These are phyloP conservation scores for Dictyostelium purpureum DNA, from an alignment of 78 protist genomes.

Conservation along the genomic window DNA sequence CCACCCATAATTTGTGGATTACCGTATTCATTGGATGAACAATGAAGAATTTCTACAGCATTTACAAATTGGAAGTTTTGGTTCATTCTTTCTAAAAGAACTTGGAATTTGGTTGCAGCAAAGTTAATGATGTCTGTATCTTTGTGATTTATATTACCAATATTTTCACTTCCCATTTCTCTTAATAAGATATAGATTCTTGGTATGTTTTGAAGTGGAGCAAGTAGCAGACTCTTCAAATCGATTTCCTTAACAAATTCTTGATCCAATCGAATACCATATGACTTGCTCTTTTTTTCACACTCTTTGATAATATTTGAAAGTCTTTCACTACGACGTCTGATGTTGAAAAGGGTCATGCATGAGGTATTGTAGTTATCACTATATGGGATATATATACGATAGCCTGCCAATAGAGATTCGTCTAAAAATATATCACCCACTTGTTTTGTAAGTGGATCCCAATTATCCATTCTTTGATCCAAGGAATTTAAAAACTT, in stretches of 20 bases:
- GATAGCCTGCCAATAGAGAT: slow-evolving; percentile 1
- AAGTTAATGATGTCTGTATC: slow-evolving; percentile 24
- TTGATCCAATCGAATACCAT: slow-evolving; percentile 35
- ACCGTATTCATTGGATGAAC: slow-evolving; percentile 76
- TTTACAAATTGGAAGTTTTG: slow-evolving; percentile 84
- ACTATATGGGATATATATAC: slow-evolving; percentile 42
- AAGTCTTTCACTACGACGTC: slow-evolving; percentile 18
- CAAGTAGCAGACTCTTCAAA: slow-evolving; percentile 41
- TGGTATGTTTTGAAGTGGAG: slow-evolving; percentile 69
- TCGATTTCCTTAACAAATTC: slow-evolving; percentile 42
- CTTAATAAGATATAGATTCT: slow-evolving; percentile 28
- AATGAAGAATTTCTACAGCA: slow-evolving; percentile 72
- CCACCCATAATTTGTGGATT: slow-evolving; percentile 86
- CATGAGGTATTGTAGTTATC: slow-evolving; percentile 57
- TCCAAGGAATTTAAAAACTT: slow-evolving; percentile 10
- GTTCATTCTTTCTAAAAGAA: slow-evolving; percentile 69
- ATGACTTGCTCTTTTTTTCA: slow-evolving; percentile 34
- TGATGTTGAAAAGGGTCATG: slow-evolving; percentile 46
- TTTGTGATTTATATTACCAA: slow-evolving; percentile 1
- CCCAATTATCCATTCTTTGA: slow-evolving; percentile 42
- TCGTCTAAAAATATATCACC: slow-evolving; percentile 72
- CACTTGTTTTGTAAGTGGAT: background rate
- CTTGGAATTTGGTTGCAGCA: slow-evolving; percentile 38
- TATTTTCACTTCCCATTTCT: slow-evolving; percentile 20
- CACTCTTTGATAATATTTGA: slow-evolving; percentile 52